A percentile compares a stretch with the other conserved stretches of the same genome.
These are phyloP conservation scores for Cyberlindnera samutprakarnensis DNA, from an alignment of 805 yeast species.

Conservation along the genomic window DNA sequence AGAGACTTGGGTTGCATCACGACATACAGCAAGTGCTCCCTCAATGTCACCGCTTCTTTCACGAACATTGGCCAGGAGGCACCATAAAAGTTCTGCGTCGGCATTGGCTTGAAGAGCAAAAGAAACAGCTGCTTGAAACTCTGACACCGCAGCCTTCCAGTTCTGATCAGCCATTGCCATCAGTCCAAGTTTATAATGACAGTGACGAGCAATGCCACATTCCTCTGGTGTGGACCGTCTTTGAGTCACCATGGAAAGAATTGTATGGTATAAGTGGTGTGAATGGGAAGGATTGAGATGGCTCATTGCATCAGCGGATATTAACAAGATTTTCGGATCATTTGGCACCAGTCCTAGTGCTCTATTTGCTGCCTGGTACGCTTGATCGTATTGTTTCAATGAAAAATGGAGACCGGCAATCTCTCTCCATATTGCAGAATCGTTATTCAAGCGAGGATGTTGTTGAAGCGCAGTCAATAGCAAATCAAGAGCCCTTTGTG, in stretches of 20 bases:
- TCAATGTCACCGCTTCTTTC: slow-evolving; percentile 37
- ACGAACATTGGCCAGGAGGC: slow-evolving; percentile 42
- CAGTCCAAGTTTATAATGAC: slow-evolving; percentile 50
- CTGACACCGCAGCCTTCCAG: slow-evolving; percentile 40
- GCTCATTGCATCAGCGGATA: slow-evolving; percentile 41
- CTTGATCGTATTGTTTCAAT: slow-evolving; percentile 41
- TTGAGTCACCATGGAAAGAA: slow-evolving; percentile 31
- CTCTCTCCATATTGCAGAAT: slow-evolving; percentile 37
- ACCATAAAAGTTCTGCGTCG: slow-evolving; percentile 33
- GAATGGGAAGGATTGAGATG: slow-evolving; percentile 39
- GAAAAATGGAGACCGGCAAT: slow-evolving; percentile 44
- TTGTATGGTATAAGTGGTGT: slow-evolving; percentile 36
- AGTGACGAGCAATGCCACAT: slow-evolving; percentile 41
- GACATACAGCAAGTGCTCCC: slow-evolving; percentile 44
- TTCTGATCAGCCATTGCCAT: slow-evolving; percentile 46
- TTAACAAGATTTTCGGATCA: slow-evolving; percentile 40
- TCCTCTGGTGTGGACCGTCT: slow-evolving; percentile 25
- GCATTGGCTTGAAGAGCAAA: slow-evolving; percentile 7
- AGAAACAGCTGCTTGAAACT: slow-evolving; percentile 41
- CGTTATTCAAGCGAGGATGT: slow-evolving; percentile 31
- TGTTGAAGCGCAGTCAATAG: slow-evolving; percentile 15
- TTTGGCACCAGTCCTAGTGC: slow-evolving; percentile 31
- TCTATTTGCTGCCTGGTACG: slow-evolving; percentile 40
- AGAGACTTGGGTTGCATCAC: slow-evolving; percentile 36
- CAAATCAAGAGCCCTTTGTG: slow-evolving; percentile 17